These are phyloP conservation scores for Rhizopogon vesiculosus DNA, from an alignment of 768 basidiomycete species.

Conservation along the genomic window DNA sequence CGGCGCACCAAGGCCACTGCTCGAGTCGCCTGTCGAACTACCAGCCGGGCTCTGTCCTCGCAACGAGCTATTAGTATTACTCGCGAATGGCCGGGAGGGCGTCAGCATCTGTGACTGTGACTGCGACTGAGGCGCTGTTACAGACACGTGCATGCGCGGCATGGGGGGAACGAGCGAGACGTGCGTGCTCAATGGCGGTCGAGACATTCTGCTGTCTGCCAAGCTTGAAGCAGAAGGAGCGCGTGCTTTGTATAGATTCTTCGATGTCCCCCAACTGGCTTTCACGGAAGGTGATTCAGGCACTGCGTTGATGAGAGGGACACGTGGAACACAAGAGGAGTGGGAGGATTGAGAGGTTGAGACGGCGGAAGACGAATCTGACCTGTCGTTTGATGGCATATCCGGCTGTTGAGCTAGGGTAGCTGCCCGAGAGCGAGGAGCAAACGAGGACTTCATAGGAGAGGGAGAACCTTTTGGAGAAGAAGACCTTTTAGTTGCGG, in stretches of 20 bases:
- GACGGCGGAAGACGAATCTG: slow-evolving; percentile 19
- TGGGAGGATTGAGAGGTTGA: slow-evolving; percentile 19
- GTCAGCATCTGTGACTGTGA: slow-evolving; percentile 6
- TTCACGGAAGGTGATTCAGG: slow-evolving; percentile 29
- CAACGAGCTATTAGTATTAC: slow-evolving; percentile 23
- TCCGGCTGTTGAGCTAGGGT: background rate
- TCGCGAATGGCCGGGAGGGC: slow-evolving; percentile 55
- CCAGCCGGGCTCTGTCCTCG: slow-evolving; percentile 63
- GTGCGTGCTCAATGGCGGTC: slow-evolving; percentile 6
- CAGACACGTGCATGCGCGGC: slow-evolving; percentile 7
- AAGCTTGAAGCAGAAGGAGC: slow-evolving; percentile 8
- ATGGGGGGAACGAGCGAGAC: slow-evolving; percentile 5
- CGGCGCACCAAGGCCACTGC: slow-evolving; percentile 62
- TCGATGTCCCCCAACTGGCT: slow-evolving; percentile 7
- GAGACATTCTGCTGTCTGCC: slow-evolving; percentile 8
- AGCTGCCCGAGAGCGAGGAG: slow-evolving; percentile 10
- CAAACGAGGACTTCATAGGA: slow-evolving; percentile 10
- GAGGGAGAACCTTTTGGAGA: slow-evolving; percentile 3
- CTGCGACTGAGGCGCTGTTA: slow-evolving; percentile 16
- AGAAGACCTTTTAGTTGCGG: background rate
- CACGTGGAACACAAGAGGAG: slow-evolving; percentile 21
- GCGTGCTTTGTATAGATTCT: slow-evolving; percentile 6
- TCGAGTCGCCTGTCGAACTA: slow-evolving; percentile 84
- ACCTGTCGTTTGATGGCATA: slow-evolving; percentile 17
- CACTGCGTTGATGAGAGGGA: slow-evolving; percentile 27